Evolutionary conservation across 129 eudicot genomes (phyloP).

Genomic region (Tagetes patula): DNA sequence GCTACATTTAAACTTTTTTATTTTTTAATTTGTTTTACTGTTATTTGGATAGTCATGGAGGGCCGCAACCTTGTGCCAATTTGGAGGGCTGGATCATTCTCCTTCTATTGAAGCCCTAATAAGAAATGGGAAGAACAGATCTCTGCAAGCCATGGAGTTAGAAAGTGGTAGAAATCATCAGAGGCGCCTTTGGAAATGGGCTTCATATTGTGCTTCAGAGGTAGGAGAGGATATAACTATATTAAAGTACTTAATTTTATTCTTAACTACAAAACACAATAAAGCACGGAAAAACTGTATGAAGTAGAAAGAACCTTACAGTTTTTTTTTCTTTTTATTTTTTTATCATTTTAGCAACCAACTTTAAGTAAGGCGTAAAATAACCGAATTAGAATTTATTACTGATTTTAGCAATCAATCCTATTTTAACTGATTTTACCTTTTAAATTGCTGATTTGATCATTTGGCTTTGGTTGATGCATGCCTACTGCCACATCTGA

Average conservation of each 20-base stretch:
- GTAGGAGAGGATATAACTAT: constrained; percentile 39
- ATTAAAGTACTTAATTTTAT: not conserved
- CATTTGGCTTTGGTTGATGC: not conserved
- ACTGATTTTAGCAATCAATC: not conserved
- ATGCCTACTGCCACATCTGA: not conserved
- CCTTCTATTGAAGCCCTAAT: constrained; percentile 68
- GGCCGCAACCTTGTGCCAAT: constrained; percentile 77
- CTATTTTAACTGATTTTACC: not conserved
- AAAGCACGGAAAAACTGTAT: not conserved
- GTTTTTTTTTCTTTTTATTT: not conserved
- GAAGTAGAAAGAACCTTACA: not conserved
- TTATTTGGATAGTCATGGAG: constrained; percentile 78
- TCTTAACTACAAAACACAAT: not conserved
- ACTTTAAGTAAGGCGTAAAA: not conserved
- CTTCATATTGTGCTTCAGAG: constrained; percentile 91
- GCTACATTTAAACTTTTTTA: not conserved
- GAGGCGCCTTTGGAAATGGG: constrained; percentile 97
- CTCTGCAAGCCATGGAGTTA: constrained; percentile 83
- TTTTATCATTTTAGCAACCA: not conserved
- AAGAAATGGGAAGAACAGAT: constrained; percentile 82
- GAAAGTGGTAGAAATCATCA: constrained; percentile 93
- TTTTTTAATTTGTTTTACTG: constrained; percentile 10
- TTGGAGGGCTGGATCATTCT: constrained; percentile 69
- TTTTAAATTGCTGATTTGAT: constrained; percentile 1
- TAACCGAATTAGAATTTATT: not conserved